phyloP scores from a whole-genome alignment of 257 asterid genomes.

The Capsicum pubescens region DNA sequence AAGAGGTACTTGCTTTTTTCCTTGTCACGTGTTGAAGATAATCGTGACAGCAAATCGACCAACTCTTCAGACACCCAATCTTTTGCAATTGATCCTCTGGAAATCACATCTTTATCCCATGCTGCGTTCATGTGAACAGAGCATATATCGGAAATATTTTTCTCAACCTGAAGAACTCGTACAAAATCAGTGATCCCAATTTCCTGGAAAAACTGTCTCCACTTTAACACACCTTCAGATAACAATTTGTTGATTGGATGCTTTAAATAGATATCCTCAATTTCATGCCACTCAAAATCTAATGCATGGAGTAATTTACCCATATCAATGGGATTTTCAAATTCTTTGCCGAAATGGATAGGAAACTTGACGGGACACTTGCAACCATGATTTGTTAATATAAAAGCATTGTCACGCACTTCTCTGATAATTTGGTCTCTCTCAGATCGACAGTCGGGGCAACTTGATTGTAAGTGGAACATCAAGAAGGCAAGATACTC shows the following conservation, averaged over 20 bases:
- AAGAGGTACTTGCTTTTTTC: conserved; percentile 68
- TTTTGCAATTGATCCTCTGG: conserved; percentile 46
- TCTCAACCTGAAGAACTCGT: conserved; percentile 65
- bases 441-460: conserved; percentile 66
- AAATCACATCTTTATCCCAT: conserved; percentile 40
- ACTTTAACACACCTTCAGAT: conserved; percentile 67
- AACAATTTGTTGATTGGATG: conserved; percentile 74
- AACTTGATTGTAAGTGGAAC: conserved; percentile 83
- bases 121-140: conserved; percentile 42
- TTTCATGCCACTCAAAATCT: conserved; percentile 74
- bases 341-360: conserved; percentile 74
- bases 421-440: conserved; percentile 58
- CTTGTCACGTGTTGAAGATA: conserved; percentile 56
- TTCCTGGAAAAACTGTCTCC: conserved; percentile 83
- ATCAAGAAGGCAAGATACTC: conserved; percentile 88
- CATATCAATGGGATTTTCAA: conserved; percentile 65
- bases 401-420: conserved; percentile 59
- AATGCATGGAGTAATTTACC: conserved; percentile 58
- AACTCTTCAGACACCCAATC: conserved; percentile 89
- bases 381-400: conserved; percentile 80
- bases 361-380: conserved; percentile 66
- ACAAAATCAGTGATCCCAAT: conserved; percentile 89
- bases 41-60: conserved; percentile 52
- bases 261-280: conserved; percentile 61
- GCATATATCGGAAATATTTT: conserved; percentile 51